A percentile compares a stretch with the other conserved stretches of the same genome.
These are phyloP conservation scores for Phlyctochytrium bullatum DNA, from an alignment of 192 early-diverging fungal species.

Conservation along the genomic window DNA sequence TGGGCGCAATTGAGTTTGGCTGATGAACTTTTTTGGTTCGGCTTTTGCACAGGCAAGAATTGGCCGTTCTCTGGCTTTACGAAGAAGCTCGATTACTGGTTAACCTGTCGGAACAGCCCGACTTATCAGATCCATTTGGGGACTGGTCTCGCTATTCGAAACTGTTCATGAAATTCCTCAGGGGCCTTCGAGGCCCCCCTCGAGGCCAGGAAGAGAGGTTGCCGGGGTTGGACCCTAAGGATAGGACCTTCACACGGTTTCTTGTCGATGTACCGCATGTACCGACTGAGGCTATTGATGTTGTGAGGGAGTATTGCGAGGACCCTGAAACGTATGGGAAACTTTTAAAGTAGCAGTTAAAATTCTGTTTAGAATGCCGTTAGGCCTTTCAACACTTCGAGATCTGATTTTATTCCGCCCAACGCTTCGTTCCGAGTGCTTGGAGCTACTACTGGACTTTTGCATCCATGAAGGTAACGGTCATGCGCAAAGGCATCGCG, in stretches of 20 bases:
- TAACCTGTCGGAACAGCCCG: slow-evolving; percentile 12
- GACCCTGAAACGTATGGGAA: slow-evolving; percentile 51
- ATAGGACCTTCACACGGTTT: slow-evolving; percentile 69
- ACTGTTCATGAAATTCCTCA: slow-evolving; percentile 33
- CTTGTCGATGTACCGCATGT: slow-evolving; percentile 76
- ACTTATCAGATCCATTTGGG: slow-evolving; percentile 1
- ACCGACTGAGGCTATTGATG: slow-evolving; percentile 53
- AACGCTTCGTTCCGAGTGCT: slow-evolving; percentile 48
- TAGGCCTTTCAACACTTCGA: slow-evolving; percentile 59
- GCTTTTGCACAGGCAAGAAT: slow-evolving; percentile 49
- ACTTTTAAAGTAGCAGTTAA: background rate
- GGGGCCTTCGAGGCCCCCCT: slow-evolving; percentile 20
- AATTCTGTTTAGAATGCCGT: slow-evolving; percentile 37
- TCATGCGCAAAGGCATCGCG: background rate
- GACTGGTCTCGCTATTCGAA: slow-evolving; percentile 17
- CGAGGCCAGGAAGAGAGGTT: slow-evolving; percentile 26
- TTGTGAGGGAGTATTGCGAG: slow-evolving; percentile 65
- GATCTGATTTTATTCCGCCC: slow-evolving; percentile 58
- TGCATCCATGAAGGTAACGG: slow-evolving; percentile 46
- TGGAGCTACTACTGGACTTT: slow-evolving; percentile 56
- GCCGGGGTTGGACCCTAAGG: slow-evolving; percentile 62
- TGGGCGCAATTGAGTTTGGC: too few species aligned
- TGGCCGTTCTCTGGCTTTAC: slow-evolving; percentile 73
- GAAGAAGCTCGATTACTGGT: slow-evolving; percentile 65
- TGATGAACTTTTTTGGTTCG: slow-evolving; percentile 13